Conservation (phyloP, 768 basidiomycete genomes). For the Kondoa subrosea region DNA sequence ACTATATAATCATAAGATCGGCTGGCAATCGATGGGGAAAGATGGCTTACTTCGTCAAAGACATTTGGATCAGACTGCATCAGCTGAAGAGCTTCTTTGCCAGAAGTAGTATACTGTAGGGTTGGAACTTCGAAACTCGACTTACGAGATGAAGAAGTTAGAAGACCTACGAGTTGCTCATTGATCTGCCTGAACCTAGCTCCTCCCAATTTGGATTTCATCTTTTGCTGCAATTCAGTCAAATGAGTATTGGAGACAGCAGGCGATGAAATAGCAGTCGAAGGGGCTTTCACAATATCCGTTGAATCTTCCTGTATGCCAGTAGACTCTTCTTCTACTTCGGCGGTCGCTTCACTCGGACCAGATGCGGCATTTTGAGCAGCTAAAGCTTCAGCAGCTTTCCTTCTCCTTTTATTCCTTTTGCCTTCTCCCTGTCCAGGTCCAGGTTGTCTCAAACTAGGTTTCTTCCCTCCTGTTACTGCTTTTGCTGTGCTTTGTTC, state of each 20-base stretch:
- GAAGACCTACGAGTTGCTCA: conserved; percentile 43
- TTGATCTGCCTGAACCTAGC: conserved; percentile 58
- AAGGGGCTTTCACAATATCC: neutral
- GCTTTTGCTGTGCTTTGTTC: neutral
- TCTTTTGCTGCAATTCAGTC: conserved; percentile 55
- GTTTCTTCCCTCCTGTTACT: too few species aligned
- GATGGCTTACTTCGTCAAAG: conserved; percentile 54
- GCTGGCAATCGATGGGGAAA: neutral
- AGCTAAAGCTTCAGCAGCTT: too few species aligned
- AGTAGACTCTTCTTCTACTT: neutral
- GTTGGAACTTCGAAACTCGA: neutral
- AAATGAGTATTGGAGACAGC: conserved; percentile 28
- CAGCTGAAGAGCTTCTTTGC: conserved; percentile 54
- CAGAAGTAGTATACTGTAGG: conserved; percentile 56
- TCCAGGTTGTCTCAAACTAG: conserved; percentile 3
- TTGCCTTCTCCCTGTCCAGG: conserved; percentile 5
- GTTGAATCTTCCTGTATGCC: neutral
- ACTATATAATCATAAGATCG: conserved; percentile 39
- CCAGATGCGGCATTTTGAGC: conserved; percentile 12
- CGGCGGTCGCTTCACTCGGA: neutral
- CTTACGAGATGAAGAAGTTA: neutral
- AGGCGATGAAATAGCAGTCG: neutral
- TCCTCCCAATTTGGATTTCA: conserved; percentile 42
- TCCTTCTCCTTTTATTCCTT: conserved; percentile 1
- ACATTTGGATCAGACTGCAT: conserved; percentile 66